phyloP scores from a whole-genome alignment of 2,329 filamentous ascomycete species.

The Plectosphaerella sp. region DNA sequence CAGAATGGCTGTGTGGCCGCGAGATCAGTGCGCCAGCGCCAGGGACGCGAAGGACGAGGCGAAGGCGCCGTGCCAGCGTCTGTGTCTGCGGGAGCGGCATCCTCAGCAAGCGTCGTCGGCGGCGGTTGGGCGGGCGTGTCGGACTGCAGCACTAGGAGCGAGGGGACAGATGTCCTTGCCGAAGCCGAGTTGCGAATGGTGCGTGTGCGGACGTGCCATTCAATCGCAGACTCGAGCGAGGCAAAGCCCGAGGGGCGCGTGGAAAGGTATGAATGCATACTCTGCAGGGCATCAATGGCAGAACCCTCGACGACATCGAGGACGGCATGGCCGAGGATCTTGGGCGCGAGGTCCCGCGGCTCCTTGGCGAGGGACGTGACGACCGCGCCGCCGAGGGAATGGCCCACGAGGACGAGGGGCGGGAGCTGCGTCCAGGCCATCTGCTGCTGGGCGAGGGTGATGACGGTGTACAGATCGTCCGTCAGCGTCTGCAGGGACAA shows the following conservation, averaged over 20 bases:
- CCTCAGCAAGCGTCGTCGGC: constrained; percentile 14
- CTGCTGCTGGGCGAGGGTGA: constrained; percentile 60
- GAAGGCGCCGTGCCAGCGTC: not conserved
- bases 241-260: constrained; percentile 75
- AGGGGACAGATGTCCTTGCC: constrained; percentile 84
- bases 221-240: constrained; percentile 74
- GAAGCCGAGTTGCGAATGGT: constrained; percentile 80
- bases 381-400: constrained; percentile 89
- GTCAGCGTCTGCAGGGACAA: constrained; percentile 70
- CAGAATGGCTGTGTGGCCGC: constrained; percentile 83
- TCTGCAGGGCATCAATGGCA: constrained; percentile 88
- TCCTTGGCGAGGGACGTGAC: constrained; percentile 76
- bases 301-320: constrained; percentile 95
- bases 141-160: constrained; percentile 55
- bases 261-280: constrained; percentile 88
- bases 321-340: constrained; percentile 72
- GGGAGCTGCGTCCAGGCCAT: constrained; percentile 75
- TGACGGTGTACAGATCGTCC: constrained; percentile 65
- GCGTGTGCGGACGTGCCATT: constrained; percentile 88
- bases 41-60: constrained; percentile 40
- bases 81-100: not conserved
- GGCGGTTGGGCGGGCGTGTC: not conserved
- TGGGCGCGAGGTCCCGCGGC: constrained; percentile 47
- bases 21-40: constrained; percentile 85
- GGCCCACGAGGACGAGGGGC: constrained; percentile 76